These are phyloP conservation scores for Breviolum minutum DNA, from an alignment of 73 alveolate species.

Conservation along the genomic window DNA sequence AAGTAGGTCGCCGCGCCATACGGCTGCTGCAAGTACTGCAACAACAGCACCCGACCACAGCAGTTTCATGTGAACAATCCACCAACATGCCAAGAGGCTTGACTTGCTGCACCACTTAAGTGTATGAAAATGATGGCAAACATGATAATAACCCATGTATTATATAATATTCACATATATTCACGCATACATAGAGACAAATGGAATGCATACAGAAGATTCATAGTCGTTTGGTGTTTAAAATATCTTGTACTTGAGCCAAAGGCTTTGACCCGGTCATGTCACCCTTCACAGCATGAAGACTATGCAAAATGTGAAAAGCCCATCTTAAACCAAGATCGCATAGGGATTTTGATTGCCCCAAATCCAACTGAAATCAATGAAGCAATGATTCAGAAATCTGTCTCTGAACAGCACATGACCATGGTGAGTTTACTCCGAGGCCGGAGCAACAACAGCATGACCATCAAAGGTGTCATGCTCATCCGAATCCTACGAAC, in stretches of 20 bases:
- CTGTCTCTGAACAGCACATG: no score
- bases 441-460: slow-evolving; percentile 30
- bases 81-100: neutral
- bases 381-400: no score
- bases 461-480: slow-evolving; percentile 42
- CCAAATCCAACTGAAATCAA: neutral
- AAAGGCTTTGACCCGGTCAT: no score
- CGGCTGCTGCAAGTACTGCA: neutral
- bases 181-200: no score
- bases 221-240: no score
- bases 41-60: neutral
- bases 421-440: neutral
- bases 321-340: neutral
- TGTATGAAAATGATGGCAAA: neutral
- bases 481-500: slow-evolving; percentile 69
- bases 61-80: neutral
- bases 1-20: slow-evolving; percentile 20
- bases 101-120: neutral
- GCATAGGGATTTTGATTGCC: neutral
- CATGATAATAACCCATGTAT: no score
- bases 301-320: no score
- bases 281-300: no score
- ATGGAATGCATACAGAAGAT: no score
- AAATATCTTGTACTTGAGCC: no score
- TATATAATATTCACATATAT: no score